Evolutionary conservation across 2,329 filamentous ascomycete species (phyloP).

Genomic region (Aspergillus novoparasiticus): DNA sequence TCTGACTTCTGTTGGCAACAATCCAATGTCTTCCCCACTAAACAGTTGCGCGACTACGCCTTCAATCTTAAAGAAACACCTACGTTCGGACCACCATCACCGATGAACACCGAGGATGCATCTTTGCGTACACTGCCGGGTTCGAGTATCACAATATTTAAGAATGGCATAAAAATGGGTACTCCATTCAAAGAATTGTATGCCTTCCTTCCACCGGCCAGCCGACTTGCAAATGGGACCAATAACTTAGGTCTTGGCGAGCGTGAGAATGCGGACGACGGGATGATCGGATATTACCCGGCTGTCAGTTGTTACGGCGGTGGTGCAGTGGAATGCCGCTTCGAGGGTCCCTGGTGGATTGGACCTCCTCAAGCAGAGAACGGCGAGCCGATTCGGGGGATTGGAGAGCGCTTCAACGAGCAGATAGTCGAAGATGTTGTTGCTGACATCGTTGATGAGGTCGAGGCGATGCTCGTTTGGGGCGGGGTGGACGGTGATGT

Average conservation of each 20-base stretch:
- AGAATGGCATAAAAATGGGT: constrained; percentile 85
- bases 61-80: constrained; percentile 50
- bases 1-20: constrained; percentile 87
- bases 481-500: constrained; percentile 39
- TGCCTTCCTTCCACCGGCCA: constrained; percentile 88
- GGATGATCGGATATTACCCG: constrained; percentile 93
- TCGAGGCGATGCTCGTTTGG: constrained; percentile 72
- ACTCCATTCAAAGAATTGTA: constrained; percentile 86
- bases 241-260: constrained; percentile 62
- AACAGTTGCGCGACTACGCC: constrained; percentile 76
- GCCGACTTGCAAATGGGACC: constrained; percentile 50
- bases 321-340: constrained; percentile 89
- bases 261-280: constrained; percentile 87
- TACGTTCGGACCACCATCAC: constrained; percentile 54
- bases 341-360: constrained; percentile 90
- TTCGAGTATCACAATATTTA: constrained; percentile 86
- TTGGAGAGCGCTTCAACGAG: constrained; percentile 82
- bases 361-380: constrained; percentile 63
- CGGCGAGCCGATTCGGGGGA: constrained; percentile 54
- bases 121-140: constrained; percentile 84
- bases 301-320: constrained; percentile 90
- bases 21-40: constrained; percentile 67
- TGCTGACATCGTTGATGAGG: constrained; percentile 92
- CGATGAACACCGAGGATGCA: constrained; percentile 68
- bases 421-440: constrained; percentile 94